A percentile compares a stretch with the other conserved stretches of the same genome.
These are phyloP conservation scores for Zymoseptoria brevis DNA, from an alignment of 2,329 filamentous ascomycete species.

Conservation along the genomic window DNA sequence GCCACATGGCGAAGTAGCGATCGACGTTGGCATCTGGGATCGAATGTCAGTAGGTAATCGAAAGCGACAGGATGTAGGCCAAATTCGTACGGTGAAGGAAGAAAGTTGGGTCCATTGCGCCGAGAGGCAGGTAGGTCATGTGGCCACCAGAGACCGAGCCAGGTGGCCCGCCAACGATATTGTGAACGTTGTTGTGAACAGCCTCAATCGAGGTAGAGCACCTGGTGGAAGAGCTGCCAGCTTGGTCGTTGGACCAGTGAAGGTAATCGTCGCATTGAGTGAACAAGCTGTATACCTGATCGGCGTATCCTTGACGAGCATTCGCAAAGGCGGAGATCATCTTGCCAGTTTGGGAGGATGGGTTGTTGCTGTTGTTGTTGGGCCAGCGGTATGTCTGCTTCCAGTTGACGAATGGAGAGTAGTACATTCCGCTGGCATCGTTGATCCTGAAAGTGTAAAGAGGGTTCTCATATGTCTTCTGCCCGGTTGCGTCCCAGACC, in stretches of 20 bases:
- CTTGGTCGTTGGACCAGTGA: constrained; percentile 21
- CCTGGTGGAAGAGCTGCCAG: constrained; percentile 8
- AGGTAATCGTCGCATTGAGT: constrained; percentile 19
- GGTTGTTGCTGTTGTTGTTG: constrained; percentile 14
- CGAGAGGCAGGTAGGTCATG: constrained; percentile 26
- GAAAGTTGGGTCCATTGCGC: constrained; percentile 26
- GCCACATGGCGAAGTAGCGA: constrained; percentile 29
- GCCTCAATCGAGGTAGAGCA: constrained; percentile 21
- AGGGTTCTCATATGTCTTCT: constrained; percentile 20
- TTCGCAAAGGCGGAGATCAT: constrained; percentile 13
- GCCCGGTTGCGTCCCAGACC: constrained; percentile 15
- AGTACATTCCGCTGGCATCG: constrained; percentile 12
- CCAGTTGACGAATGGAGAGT: constrained; percentile 19
- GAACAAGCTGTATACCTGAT: constrained; percentile 23
- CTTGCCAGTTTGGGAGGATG: constrained; percentile 10
- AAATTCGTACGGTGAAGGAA: no score
- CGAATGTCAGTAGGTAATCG: no score
- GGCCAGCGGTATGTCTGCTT: constrained; percentile 20
- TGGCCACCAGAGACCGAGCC: constrained; percentile 18
- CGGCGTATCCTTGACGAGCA: constrained; percentile 15
- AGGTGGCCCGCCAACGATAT: constrained; percentile 16
- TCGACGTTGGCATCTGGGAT: constrained; percentile 15
- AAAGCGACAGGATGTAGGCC: no score
- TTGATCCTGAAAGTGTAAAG: constrained; percentile 24
- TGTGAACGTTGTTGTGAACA: constrained; percentile 25